Evolutionary conservation across 2,329 filamentous ascomycete genomes (phyloP).

Genomic region (Saccharata proteae): DNA sequence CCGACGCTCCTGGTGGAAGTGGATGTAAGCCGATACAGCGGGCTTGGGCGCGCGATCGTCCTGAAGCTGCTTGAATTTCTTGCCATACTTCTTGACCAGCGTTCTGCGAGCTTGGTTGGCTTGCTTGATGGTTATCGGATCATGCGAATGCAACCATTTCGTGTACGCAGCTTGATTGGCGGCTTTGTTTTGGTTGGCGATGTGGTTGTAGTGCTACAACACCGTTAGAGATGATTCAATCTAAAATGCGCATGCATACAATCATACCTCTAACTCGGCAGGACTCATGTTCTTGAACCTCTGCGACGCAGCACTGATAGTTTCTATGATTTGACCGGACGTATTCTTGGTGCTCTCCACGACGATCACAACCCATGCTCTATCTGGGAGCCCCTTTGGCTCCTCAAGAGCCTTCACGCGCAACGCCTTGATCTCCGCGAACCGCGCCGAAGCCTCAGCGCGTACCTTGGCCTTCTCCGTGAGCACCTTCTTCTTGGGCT

Average conservation of each 20-base stretch:
- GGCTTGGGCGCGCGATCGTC: slow-evolving; percentile 44
- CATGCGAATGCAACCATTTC: slow-evolving; percentile 43
- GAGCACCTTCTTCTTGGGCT: slow-evolving; percentile 12
- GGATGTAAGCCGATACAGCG: slow-evolving; percentile 25
- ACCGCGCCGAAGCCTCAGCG: slow-evolving; percentile 15
- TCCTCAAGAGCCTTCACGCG: slow-evolving; percentile 26
- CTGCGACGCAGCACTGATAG: slow-evolving; percentile 4
- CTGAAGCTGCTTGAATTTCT: slow-evolving; percentile 23
- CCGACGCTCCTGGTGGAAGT: slow-evolving; percentile 35
- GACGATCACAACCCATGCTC: slow-evolving; percentile 14
- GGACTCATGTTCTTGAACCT: slow-evolving; percentile 19
- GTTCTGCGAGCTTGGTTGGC: slow-evolving; percentile 46
- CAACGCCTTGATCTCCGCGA: slow-evolving; percentile 17
- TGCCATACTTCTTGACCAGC: slow-evolving; percentile 15
- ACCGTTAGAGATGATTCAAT: slow-evolving; percentile 7
- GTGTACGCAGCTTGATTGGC: slow-evolving; percentile 34
- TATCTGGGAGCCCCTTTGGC: slow-evolving; percentile 13
- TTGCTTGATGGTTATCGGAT: slow-evolving; percentile 42
- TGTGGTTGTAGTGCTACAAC: slow-evolving; percentile 40
- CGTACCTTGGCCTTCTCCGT: slow-evolving; percentile 15
- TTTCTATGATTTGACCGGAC: neutral
- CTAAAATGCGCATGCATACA: no score
- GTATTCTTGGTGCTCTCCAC: slow-evolving; percentile 13
- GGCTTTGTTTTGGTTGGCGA: slow-evolving; percentile 35
- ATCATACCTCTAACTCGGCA: slow-evolving; percentile 23